Evolutionary conservation across 2,329 filamentous ascomycete species (phyloP), one percentile per base, ranked within the genome.

Genomic region (Colletotrichum sp.): DNA sequence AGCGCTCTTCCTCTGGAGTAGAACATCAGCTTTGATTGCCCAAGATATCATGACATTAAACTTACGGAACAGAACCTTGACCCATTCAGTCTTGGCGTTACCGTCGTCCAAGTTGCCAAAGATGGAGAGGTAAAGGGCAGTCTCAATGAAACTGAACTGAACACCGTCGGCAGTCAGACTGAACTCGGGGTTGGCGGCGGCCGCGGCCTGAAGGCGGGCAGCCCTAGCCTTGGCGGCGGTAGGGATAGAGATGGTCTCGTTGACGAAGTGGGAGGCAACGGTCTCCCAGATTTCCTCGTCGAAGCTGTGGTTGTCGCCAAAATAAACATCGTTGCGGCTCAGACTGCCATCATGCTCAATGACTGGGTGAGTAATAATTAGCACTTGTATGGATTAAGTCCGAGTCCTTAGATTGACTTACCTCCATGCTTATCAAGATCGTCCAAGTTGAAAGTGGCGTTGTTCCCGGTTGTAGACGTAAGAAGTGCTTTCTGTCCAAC

Each of bases 291-390:
- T 80, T 12, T 78, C 77, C 7, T 77, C 59, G 61, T 81, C 71
- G 71, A 84, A 85, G 36, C 79, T 79, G 68, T 81, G 78, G 76
- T 82, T 82, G 71, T 84, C 79, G 36, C 82, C 82, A 25, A 80
- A 80, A 70, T 78, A 76, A 49, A 79, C 30, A 70, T 84, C 83
- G 62, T 79, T 79, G 52, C 83, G 79, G 75, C 78, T 81, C 2
- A 85, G 76, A 44, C 80, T 82, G 52, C 82, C 82, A 69, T 85
- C 83, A 72, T 84, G 82, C 66, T 85, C 83, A 69, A 85, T 83
- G n/a, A 83, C 81, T 83, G 36, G 6, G 12, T 13, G 15, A 63
- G n/a, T 16, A 12, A 63, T 5, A 3, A 25, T 13, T 39, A 19
- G 22, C 5, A 16, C 44, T n/a, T 25, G 11, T 19, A 36, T n/a